Conservation (phyloP, 2,329 filamentous ascomycete genomes). For the Ceratocystis harringtonii region DNA sequence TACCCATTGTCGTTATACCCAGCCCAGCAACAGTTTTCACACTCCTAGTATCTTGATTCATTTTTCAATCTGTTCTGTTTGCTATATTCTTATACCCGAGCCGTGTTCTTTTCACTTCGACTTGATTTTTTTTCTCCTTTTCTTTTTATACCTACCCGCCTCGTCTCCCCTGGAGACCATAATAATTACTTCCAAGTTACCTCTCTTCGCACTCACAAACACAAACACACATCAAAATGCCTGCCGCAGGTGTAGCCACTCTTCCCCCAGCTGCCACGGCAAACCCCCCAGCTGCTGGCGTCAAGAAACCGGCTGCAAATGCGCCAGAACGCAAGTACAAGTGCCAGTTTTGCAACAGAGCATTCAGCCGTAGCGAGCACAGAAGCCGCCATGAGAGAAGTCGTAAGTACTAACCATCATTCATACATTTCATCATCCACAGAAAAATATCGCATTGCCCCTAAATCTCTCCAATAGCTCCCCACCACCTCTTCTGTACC, state of each 20-base stretch:
- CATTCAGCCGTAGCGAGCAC: slow-evolving; percentile 95
- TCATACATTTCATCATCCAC: background rate
- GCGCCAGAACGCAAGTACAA: slow-evolving; percentile 96
- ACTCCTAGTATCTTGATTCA: background rate
- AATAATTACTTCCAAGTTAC: background rate
- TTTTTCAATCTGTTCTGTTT: slow-evolving; percentile 3
- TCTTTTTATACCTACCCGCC: background rate
- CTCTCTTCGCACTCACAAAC: slow-evolving; percentile 21
- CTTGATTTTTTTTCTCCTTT: background rate
- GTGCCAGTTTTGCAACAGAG: slow-evolving; percentile 95
- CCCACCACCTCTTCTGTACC: too few species aligned
- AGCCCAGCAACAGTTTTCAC: background rate
- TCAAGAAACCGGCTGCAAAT: slow-evolving; percentile 11
- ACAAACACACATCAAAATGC: slow-evolving; percentile 38
- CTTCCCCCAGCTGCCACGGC: slow-evolving; percentile 56
- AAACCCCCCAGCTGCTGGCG: slow-evolving; percentile 48
- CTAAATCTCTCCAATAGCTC: too few species aligned
- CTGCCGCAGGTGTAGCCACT: slow-evolving; percentile 53
- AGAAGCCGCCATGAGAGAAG: slow-evolving; percentile 92
- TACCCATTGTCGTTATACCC: background rate
- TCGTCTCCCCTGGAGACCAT: background rate
- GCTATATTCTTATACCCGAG: slow-evolving; percentile 1
- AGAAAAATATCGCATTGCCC: too few species aligned
- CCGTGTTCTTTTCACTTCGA: background rate
- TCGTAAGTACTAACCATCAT: slow-evolving; percentile 52